phyloP scores from a whole-genome alignment of 2,329 filamentous ascomycete species.

The Cladophialophora psammophila region DNA sequence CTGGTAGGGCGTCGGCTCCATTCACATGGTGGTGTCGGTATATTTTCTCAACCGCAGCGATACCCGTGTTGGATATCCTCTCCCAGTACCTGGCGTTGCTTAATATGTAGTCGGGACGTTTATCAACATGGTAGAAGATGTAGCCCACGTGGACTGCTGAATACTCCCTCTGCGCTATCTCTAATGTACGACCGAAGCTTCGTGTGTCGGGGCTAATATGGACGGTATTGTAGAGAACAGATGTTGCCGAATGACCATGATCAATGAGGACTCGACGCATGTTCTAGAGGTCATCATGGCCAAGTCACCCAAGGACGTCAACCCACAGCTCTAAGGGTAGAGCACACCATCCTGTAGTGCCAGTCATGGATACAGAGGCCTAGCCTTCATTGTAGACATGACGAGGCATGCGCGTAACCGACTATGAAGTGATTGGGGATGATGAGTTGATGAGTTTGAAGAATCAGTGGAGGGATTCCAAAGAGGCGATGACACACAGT shows the following conservation, averaged over 20 bases:
- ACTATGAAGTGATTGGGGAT: not conserved
- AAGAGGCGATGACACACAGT: too few relatives aligned
- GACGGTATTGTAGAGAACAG: not conserved
- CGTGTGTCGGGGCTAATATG: not conserved
- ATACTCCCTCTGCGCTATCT: not conserved
- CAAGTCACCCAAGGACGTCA: not conserved
- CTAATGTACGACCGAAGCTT: not conserved
- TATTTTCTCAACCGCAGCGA: not conserved
- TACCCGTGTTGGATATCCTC: too few relatives aligned
- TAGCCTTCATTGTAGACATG: not conserved
- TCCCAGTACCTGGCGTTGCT: too few relatives aligned
- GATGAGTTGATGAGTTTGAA: not conserved
- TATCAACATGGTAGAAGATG: not conserved
- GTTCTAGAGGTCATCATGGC: not conserved
- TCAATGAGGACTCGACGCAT: not conserved
- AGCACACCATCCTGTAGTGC: not conserved
- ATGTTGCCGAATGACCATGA: not conserved
- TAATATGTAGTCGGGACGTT: too few relatives aligned
- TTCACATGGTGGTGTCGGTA: not conserved
- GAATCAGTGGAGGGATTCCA: too few relatives aligned
- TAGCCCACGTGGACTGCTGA: not conserved
- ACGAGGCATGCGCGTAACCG: not conserved
- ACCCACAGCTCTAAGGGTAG: not conserved
- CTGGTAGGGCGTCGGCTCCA: not conserved
- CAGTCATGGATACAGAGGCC: not conserved